Evolutionary conservation across 1,284 basidiomycete species (phyloP).

Genomic region (Tylopilus orsonianus): DNA sequence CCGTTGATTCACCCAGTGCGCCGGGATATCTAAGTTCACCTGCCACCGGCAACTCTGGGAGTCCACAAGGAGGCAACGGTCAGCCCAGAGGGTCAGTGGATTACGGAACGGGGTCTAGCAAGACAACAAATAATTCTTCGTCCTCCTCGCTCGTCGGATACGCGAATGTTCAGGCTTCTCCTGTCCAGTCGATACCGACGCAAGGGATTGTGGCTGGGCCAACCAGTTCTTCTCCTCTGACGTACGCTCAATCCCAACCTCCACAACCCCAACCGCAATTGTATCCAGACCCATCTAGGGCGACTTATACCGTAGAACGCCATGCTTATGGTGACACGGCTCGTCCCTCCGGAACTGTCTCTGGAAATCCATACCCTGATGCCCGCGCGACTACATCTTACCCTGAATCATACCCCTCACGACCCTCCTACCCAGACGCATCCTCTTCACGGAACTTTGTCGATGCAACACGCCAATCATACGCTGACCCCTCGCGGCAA

Average conservation of each 20-base stretch:
- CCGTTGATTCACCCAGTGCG: slow-evolving; percentile 47
- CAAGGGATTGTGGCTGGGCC: slow-evolving; percentile 22
- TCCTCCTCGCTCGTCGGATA: slow-evolving; percentile 33
- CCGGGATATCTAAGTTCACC: slow-evolving; percentile 35
- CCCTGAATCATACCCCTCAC: slow-evolving; percentile 26
- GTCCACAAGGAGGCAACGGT: slow-evolving; percentile 25
- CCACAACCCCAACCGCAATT: slow-evolving; percentile 29
- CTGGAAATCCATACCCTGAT: slow-evolving; percentile 34
- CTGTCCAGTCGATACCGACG: slow-evolving; percentile 22
- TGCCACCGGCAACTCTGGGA: slow-evolving; percentile 36
- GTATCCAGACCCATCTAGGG: slow-evolving; percentile 26
- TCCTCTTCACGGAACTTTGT: slow-evolving; percentile 29
- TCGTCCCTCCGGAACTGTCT: slow-evolving; percentile 18
- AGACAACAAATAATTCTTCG: slow-evolving; percentile 13
- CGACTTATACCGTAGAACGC: slow-evolving; percentile 25
- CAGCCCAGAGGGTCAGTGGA: slow-evolving; percentile 30
- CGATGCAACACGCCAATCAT: slow-evolving; percentile 25
- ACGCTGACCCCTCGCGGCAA: slow-evolving; percentile 32
- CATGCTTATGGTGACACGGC: slow-evolving; percentile 25
- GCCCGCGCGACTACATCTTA: slow-evolving; percentile 23
- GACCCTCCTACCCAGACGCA: slow-evolving; percentile 26
- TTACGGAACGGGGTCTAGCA: slow-evolving; percentile 23
- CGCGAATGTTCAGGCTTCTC: slow-evolving; percentile 23
- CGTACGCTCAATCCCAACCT: slow-evolving; percentile 25
- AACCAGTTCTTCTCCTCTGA: slow-evolving; percentile 23